Percentiles rank a stretch among this genome's conserved stretches.
Evolutionary conservation across 176 grass and related monocot genomes (phyloP).

Genomic region (Bonia amplexicaulis): DNA sequence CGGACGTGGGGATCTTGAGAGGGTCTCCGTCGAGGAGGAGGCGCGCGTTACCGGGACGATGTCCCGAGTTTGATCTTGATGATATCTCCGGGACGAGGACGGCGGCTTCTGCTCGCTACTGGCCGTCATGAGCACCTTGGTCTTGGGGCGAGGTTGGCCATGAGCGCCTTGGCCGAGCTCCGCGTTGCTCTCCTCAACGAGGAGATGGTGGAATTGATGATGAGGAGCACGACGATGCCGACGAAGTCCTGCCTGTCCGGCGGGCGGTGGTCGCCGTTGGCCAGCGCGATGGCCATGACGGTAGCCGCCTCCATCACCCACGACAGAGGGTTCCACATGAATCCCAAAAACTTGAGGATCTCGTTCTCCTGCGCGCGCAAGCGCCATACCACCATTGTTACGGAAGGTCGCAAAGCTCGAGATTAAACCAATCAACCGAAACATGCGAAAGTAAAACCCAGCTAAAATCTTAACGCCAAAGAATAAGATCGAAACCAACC

Average conservation of each 20-base stretch:
- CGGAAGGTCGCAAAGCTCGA: not conserved
- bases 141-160: slow-evolving; percentile 83
- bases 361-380: slow-evolving; percentile 60
- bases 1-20: slow-evolving; percentile 79
- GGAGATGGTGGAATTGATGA: slow-evolving; percentile 83
- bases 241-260: slow-evolving; percentile 99
- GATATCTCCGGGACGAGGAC: slow-evolving; percentile 80
- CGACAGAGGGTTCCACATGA: slow-evolving; percentile 98
- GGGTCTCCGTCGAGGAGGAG: slow-evolving; percentile 82
- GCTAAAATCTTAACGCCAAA: not conserved
- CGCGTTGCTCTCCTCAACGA: slow-evolving; percentile 85
- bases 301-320: slow-evolving; percentile 99
- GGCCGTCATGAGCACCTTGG: slow-evolving; percentile 75
- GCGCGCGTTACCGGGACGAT: slow-evolving; percentile 77
- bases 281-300: slow-evolving; percentile 91
- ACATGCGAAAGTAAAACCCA: not conserved
- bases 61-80: slow-evolving; percentile 84
- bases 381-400: not conserved
- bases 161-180: slow-evolving; percentile 81
- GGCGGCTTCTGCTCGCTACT: slow-evolving; percentile 56
- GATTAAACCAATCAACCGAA: not conserved
- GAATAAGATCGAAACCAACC: not conserved
- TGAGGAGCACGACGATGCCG: slow-evolving; percentile 64
- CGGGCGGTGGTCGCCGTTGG: slow-evolving; percentile 56
- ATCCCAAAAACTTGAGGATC: slow-evolving; percentile 85